Base-by-base conservation (phyloP, 2,329 filamentous ascomycete species). In the Pseudonectria foliicola region DNA sequence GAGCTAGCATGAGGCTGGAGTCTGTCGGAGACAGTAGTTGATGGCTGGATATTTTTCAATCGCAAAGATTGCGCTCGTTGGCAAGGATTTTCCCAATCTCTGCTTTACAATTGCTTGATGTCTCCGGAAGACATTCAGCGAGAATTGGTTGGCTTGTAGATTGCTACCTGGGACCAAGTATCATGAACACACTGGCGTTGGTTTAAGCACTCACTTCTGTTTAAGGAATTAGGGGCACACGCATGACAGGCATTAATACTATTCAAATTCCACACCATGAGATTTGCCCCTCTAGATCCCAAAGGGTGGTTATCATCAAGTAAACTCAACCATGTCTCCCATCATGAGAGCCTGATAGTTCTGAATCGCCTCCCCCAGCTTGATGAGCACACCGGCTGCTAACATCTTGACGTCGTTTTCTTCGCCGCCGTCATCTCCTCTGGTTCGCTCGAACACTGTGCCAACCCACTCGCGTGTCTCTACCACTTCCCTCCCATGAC, bases 401-500 rank as follows among this genome's bases (percentile, higher is more conserved):
- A 92, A 54, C 64, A 80, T 85, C 64, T 87, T 82, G 23, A 90
- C 77, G 42, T 82, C 79, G 39, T 84, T 85, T 56, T 92, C 86
- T 55, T 95, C 82, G 25, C 67, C 63, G 13, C 68, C 65, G 33
- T 68, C 68, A 0, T 66, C 66, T 0, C 71, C 71, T 21, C 67
- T 62, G 7, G 64, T 66, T 24, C 67, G 67, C 40, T 82, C 76
- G 59, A 95, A 93, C 2, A 95, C 73, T 35, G 70, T 69, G 28
- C 78, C 73, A 2, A 85, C 83, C 92, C 92, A 98, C 52, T 87
- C 84, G 50, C 85, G 77, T 40, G 86, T 84, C 69, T 96, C 90
- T 33, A 94, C 71, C 14, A 96, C 65, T 57, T 90, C 80, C 37
- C 78, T 76, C 1, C 84, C 80, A 49, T 87, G 77, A 38, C 81